These are phyloP conservation scores for Malassezia arunalokei DNA, from an alignment of 1,284 basidiomycete genomes.

Conservation along the genomic window DNA sequence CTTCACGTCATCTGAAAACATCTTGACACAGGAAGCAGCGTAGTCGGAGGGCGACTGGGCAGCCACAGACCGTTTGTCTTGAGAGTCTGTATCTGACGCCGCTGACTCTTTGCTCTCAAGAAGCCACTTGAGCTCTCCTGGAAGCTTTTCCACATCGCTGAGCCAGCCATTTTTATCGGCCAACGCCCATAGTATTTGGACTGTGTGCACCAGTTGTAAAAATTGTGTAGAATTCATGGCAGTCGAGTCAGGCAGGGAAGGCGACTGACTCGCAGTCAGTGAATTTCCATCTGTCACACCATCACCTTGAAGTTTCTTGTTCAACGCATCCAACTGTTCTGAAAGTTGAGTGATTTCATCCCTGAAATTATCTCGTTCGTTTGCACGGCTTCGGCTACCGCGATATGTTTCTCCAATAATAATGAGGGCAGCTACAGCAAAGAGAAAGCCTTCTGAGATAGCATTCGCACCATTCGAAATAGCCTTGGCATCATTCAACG, in stretches of 20 bases:
- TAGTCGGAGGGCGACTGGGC: no score
- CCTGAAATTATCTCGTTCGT: conserved; percentile 34
- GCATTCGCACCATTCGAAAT: conserved; percentile 38
- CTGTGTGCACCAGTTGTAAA: neutral
- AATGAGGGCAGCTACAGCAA: conserved; percentile 36
- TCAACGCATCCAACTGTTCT: conserved; percentile 20
- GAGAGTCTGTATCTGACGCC: neutral
- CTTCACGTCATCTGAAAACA: no score
- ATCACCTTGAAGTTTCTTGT: neutral
- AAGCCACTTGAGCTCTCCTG: conserved; percentile 6
- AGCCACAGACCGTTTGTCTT: neutral
- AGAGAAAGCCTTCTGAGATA: conserved; percentile 40
- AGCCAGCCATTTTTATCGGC: conserved; percentile 13
- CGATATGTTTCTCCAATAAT: conserved; percentile 41
- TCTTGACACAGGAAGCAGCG: no score
- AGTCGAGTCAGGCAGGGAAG: neutral
- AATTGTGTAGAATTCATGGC: neutral
- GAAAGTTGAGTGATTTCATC: conserved; percentile 26
- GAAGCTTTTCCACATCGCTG: neutral
- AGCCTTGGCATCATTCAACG: conserved; percentile 41
- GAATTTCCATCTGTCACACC: neutral
- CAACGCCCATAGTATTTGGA: conserved; percentile 7
- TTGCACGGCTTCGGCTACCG: conserved; percentile 28
- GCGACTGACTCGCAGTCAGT: neutral
- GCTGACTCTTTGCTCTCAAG: conserved; percentile 1